Base-by-base conservation (phyloP, 2,329 filamentous ascomycete genomes). In the Nemania abortiva region DNA sequence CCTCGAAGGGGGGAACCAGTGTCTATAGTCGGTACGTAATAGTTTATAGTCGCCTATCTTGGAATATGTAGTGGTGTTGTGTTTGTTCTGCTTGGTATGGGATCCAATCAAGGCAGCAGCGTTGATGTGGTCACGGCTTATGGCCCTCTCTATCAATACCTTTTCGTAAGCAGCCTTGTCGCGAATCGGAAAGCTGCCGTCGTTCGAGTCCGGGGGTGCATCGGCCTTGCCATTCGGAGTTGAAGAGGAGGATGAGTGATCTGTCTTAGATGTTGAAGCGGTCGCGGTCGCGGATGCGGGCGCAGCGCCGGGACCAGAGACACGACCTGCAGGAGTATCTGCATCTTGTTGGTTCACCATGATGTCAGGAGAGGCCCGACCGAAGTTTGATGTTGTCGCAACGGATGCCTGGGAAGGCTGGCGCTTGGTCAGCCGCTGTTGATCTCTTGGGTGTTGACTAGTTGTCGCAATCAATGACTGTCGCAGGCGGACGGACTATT, bases 1-100 rank as follows among this genome's bases (percentile, higher is more conserved):
- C 73, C 83, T 86, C 73, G 82, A 84, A 0, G 88, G 83, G 2
- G 87, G 85, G 66, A 89, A 90, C 78, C 82, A 87, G 55, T 81
- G 81, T 68, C 87, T 85, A 75, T 86, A 88, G 9, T 88, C 84
- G 71, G 80, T 83, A 69, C 86, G 84, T 54, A 93, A 78, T 57
- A 85, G 81, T 67, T 88, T 85, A 84, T 95, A 94, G 77, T 93
- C 90, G 69, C 91, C 87, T 68, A 90, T 87, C 81, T 92, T 91
- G 58, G 88, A 84, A 72, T 88, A 88, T 81, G 90, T 91, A 73
- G 88, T 84, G 73, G 86, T 85, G 72, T 90, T 86, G 65, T 90
- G 81, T 58, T 86, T 84, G 71, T 88, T 86, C 62, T 85, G 85
- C 42, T 86, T 84, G 61, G 86, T 84, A 53, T 87, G 84, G 64